phyloP scores from a whole-genome alignment of 1,284 basidiomycete species.

The Ganoderma lucidum region DNA sequence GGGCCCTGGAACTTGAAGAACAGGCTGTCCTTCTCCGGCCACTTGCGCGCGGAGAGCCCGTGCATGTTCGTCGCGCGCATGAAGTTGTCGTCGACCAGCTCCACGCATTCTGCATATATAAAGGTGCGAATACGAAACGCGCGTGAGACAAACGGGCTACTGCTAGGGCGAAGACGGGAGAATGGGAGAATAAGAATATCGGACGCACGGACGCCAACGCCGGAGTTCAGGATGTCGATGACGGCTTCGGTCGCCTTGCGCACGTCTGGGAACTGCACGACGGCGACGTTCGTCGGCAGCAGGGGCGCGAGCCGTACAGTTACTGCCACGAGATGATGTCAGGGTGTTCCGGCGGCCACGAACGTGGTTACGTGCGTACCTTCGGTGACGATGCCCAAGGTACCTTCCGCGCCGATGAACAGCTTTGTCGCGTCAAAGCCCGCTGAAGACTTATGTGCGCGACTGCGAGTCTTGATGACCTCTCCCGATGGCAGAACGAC shows the following conservation, averaged over 20 bases:
- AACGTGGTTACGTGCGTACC: slow-evolving; percentile 50
- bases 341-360: background rate
- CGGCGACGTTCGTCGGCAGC: slow-evolving; percentile 78
- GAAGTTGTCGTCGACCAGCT: slow-evolving; percentile 77
- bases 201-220: slow-evolving; percentile 49
- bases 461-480: slow-evolving; percentile 90
- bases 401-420: slow-evolving; percentile 96
- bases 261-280: slow-evolving; percentile 74
- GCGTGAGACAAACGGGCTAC: background rate
- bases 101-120: slow-evolving; percentile 63
- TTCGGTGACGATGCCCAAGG: slow-evolving; percentile 93
- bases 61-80: slow-evolving; percentile 76
- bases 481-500: slow-evolving; percentile 91
- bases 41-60: slow-evolving; percentile 64
- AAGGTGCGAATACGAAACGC: background rate
- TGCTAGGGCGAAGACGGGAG: too few relatives aligned
- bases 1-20: slow-evolving; percentile 92
- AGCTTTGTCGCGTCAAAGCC: slow-evolving; percentile 93
- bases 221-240: slow-evolving; percentile 78
- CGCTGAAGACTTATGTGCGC: slow-evolving; percentile 89
- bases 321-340: slow-evolving; percentile 47
- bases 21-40: slow-evolving; percentile 76
- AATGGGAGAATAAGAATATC: background rate
- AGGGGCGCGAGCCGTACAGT: slow-evolving; percentile 85
- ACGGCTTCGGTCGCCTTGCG: slow-evolving; percentile 77